These are phyloP conservation scores for Neurospora intermedia DNA, from an alignment of 495 filamentous ascomycete genomes.

Conservation along the genomic window DNA sequence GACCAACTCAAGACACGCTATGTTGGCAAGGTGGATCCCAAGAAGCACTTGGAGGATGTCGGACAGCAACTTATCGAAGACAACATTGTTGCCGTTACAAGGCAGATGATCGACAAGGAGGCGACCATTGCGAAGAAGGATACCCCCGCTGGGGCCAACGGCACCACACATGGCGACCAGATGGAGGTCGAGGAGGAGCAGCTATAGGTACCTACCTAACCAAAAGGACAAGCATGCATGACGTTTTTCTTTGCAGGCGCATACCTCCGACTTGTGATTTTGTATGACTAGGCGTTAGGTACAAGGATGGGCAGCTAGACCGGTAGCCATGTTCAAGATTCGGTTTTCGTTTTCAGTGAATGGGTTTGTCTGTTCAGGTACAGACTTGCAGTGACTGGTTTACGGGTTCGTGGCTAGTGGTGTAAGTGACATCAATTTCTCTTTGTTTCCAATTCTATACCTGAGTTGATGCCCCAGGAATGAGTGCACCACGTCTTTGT, in stretches of 20 bases:
- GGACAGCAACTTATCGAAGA: conserved; percentile 95
- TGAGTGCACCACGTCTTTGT: neutral
- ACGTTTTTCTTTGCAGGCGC: neutral
- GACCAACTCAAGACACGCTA: conserved; percentile 98
- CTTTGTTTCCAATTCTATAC: neutral
- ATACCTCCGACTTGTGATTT: neutral
- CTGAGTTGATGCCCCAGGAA: neutral
- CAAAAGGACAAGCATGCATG: neutral
- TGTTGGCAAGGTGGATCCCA: conserved; percentile 95
- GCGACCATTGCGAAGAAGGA: conserved; percentile 56
- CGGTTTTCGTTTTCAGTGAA: conserved; percentile 3
- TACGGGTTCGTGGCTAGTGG: neutral
- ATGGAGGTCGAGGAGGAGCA: conserved; percentile 46
- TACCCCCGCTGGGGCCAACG: conserved; percentile 31
- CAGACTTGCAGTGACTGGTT: neutral
- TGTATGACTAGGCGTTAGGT: conserved; percentile 29
- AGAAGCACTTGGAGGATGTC: conserved; percentile 97
- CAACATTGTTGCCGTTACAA: conserved; percentile 92
- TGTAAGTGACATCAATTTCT: neutral
- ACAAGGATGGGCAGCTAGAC: conserved; percentile 14
- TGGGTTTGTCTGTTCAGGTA: neutral
- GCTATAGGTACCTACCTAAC: conserved; percentile 14
- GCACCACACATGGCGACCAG: conserved; percentile 41
- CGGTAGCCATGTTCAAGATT: conserved; percentile 11
- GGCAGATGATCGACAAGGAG: conserved; percentile 99